Evolutionary conservation across 2,329 filamentous ascomycete genomes (phyloP).

Genomic region (Aspergillus calidoustus): DNA sequence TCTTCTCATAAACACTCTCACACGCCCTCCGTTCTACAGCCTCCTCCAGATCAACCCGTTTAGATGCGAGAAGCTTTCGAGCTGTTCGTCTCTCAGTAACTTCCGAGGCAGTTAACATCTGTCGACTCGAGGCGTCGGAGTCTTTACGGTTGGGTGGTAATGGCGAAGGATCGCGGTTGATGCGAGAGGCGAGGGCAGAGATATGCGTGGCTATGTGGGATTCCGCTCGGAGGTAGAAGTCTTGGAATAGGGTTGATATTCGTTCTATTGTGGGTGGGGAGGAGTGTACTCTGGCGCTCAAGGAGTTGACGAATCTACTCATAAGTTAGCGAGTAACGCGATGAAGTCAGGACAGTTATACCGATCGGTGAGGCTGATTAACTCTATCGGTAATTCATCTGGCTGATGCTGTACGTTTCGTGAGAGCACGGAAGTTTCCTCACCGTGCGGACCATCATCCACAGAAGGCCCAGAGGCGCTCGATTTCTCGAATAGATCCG

Average conservation of each 20-base stretch:
- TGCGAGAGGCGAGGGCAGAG: conserved; percentile 73
- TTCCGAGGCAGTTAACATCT: conserved; percentile 90
- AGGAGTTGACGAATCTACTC: conserved; percentile 82
- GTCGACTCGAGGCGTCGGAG: conserved; percentile 62
- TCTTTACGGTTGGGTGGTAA: conserved; percentile 56
- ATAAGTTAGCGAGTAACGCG: conserved; percentile 12
- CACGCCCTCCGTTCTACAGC: conserved; percentile 86
- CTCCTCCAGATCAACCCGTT: conserved; percentile 79
- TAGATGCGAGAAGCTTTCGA: conserved; percentile 76
- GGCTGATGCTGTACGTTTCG: conserved; percentile 66
- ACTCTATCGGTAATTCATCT: conserved; percentile 90
- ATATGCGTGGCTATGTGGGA: conserved; percentile 87
- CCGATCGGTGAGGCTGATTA: conserved; percentile 88
- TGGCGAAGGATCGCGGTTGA: conserved; percentile 70
- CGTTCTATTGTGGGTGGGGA: conserved; percentile 82
- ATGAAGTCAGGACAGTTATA: conserved; percentile 43
- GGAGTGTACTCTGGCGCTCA: conserved; percentile 84
- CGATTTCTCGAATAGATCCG: conserved; percentile 53
- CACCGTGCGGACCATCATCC: conserved; percentile 36
- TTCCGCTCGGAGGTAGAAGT: conserved; percentile 84
- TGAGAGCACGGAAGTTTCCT: conserved; percentile 41
- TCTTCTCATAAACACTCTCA: conserved; percentile 81
- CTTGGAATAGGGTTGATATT: conserved; percentile 86
- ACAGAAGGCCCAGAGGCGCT: conserved; percentile 37
- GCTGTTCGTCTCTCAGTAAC: conserved; percentile 79